Conservation (phyloP, 2,329 filamentous ascomycete species). For the Leptographium radiaticola region DNA sequence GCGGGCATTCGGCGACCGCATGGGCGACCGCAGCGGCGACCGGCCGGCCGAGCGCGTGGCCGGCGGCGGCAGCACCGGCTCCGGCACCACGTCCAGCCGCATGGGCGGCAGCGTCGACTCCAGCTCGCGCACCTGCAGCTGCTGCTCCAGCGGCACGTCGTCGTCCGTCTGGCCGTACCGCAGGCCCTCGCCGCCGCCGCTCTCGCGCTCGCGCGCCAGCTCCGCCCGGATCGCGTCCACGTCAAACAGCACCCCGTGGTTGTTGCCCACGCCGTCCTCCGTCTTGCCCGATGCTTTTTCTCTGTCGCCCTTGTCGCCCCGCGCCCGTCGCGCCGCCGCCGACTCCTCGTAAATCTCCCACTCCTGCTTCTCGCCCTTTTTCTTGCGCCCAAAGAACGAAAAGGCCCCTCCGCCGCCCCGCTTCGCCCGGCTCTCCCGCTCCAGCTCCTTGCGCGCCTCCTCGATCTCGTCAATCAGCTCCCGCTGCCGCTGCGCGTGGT, state of each 20-base stretch:
- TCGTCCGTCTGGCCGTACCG: constrained; percentile 10
- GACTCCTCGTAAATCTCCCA: constrained; percentile 88
- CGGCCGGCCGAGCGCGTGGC: constrained; percentile 15
- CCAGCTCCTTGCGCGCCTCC: constrained; percentile 76
- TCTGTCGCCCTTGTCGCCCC: neutral
- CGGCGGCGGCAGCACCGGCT: constrained; percentile 15
- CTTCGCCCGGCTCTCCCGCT: constrained; percentile 60
- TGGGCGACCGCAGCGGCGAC: constrained; percentile 9
- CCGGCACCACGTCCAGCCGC: constrained; percentile 48
- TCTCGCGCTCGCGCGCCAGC: constrained; percentile 62
- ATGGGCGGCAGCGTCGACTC: constrained; percentile 83
- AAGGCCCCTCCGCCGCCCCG: constrained; percentile 36
- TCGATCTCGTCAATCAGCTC: constrained; percentile 96
- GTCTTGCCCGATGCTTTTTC: too few relatives aligned
- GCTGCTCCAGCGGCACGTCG: constrained; percentile 18
- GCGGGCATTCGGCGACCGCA: constrained; percentile 17
- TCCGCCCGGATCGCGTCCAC: constrained; percentile 87
- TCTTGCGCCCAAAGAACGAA: constrained; percentile 71
- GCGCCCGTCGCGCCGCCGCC: neutral
- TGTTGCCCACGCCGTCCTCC: constrained; percentile 37
- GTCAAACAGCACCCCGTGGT: constrained; percentile 71
- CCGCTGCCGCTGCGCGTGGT: constrained; percentile 73
- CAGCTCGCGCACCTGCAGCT: constrained; percentile 61
- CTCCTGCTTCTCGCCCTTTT: constrained; percentile 66
- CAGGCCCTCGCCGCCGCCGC: constrained; percentile 18